Percentiles rank a stretch among this genome's conserved stretches.
These are phyloP conservation scores for Ophiostoma populinum DNA, from an alignment of 2,329 filamentous ascomycete species.

Conservation along the genomic window DNA sequence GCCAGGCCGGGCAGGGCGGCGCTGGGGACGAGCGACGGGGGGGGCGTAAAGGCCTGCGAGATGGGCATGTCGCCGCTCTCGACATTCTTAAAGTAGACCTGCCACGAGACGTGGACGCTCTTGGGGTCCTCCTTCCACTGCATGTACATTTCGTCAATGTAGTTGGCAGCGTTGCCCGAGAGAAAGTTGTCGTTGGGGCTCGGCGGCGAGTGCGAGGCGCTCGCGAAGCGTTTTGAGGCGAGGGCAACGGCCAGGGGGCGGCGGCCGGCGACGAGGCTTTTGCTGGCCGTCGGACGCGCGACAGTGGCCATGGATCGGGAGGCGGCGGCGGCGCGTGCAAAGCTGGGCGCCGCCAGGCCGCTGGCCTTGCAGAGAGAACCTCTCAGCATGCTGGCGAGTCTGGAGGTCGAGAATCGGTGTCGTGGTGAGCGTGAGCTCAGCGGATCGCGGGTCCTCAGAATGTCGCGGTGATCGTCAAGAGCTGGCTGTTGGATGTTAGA, in stretches of 20 bases:
- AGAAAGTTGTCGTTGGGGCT: conserved; percentile 94
- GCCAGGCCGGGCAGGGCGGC: conserved; percentile 60
- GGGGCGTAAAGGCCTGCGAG: conserved; percentile 90
- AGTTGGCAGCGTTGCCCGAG: conserved; percentile 91
- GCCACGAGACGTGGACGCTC: conserved; percentile 96
- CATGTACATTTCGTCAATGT: conserved; percentile 99
- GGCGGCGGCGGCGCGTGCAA: conserved; percentile 5
- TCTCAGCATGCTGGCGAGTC: conserved; percentile 7
- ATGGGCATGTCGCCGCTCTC: conserved; percentile 96
- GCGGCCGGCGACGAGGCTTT: conserved; percentile 24
- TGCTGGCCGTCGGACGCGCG: conserved; percentile 4
- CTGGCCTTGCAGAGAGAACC: conserved; percentile 10
- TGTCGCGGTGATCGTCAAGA: conserved; percentile 3
- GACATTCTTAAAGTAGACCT: conserved; percentile 99
- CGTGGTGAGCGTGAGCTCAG: conserved; percentile 6
- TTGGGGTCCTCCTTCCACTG: conserved; percentile 88
- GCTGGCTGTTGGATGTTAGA: neutral
- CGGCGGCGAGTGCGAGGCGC: conserved; percentile 35
- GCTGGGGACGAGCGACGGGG: conserved; percentile 74
- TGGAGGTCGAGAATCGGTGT: neutral
- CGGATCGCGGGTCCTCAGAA: conserved; percentile 4
- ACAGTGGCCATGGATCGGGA: conserved; percentile 3
- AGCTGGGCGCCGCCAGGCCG: conserved; percentile 6
- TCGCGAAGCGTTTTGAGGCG: conserved; percentile 32
- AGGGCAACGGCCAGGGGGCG: conserved; percentile 30